Conservation (phyloP, 2,329 filamentous ascomycete species). For the Cladosporium velox region DNA sequence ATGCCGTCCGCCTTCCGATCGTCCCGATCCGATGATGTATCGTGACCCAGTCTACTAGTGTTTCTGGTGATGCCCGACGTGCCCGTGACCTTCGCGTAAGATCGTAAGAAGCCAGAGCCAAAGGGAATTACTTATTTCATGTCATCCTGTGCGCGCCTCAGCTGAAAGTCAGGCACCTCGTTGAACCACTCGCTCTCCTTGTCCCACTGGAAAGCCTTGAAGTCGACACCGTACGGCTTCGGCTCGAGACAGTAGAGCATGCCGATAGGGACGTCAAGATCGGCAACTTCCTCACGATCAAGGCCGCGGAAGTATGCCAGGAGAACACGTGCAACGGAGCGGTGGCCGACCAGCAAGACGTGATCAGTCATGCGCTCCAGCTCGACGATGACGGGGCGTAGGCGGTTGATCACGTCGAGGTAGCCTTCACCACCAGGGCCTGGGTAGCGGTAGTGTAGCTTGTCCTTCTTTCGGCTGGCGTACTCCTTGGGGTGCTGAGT, state of each 20-base stretch:
- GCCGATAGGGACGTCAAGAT: conserved; percentile 89
- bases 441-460: conserved; percentile 94
- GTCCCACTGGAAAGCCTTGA: conserved; percentile 93
- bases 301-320: conserved; percentile 97
- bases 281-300: conserved; percentile 85
- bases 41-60: background rate
- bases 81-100: background rate
- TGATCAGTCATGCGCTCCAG: conserved; percentile 97
- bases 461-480: conserved; percentile 74
- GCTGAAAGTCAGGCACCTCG: conserved; percentile 79
- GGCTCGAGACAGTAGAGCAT: conserved; percentile 95
- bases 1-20: background rate
- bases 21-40: background rate
- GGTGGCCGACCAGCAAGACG: conserved; percentile 86
- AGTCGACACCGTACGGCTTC: conserved; percentile 96
- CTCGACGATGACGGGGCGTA: conserved; percentile 93
- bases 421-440: conserved; percentile 96
- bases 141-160: conserved; percentile 58
- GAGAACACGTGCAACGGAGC: conserved; percentile 86
- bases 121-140: conserved; percentile 30
- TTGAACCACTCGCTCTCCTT: conserved; percentile 77
- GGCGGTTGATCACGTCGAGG: conserved; percentile 91
- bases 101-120: background rate
- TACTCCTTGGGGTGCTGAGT: conserved; percentile 80
- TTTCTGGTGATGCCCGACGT: background rate